Conservation (phyloP, 352 stramenopile species). For the Globisporangium takayamanum region DNA sequence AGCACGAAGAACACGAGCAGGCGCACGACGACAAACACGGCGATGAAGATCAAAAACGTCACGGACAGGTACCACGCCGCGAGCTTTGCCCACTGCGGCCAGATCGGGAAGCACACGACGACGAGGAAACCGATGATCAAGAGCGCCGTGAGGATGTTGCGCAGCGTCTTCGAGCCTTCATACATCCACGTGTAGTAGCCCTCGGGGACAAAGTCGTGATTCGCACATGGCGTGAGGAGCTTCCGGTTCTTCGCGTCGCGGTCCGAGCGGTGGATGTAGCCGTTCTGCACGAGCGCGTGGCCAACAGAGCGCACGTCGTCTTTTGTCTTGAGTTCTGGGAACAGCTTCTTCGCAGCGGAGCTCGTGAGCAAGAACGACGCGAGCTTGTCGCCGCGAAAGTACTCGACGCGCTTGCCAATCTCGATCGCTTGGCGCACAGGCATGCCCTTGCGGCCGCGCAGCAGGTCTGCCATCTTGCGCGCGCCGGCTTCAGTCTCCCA, state of each 20-base stretch:
- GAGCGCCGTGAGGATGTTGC: constrained; percentile 95
- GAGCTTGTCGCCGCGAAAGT: constrained; percentile 88
- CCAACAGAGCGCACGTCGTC: constrained; percentile 74
- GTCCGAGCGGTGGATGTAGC: constrained; percentile 86
- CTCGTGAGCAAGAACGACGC: constrained; percentile 81
- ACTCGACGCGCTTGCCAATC: constrained; percentile 89
- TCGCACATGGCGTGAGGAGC: constrained; percentile 67
- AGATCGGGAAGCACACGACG: constrained; percentile 99
- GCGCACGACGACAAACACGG: constrained; percentile 94
- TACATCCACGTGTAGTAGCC: constrained; percentile 99
- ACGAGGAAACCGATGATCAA: constrained; percentile 97
- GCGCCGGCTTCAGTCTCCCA: constrained; percentile 73
- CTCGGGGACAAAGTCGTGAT: constrained; percentile 92
- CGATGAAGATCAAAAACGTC: constrained; percentile 98
- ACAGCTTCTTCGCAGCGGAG: constrained; percentile 74
- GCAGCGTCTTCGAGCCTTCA: constrained; percentile 95
- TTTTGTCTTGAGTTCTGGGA: constrained; percentile 72
- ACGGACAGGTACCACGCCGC: constrained; percentile 98
- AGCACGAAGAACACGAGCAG: constrained; percentile 95
- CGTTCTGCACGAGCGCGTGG: constrained; percentile 62
- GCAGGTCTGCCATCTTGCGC: constrained; percentile 80
- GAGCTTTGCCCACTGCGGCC: constrained; percentile 97
- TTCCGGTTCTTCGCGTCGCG: constrained; percentile 85
- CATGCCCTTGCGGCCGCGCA: constrained; percentile 84
- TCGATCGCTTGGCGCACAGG: constrained; percentile 85